Evolutionary conservation across 2,329 filamentous ascomycete species (phyloP).

Genomic region (Trichoderma oligosporum): DNA sequence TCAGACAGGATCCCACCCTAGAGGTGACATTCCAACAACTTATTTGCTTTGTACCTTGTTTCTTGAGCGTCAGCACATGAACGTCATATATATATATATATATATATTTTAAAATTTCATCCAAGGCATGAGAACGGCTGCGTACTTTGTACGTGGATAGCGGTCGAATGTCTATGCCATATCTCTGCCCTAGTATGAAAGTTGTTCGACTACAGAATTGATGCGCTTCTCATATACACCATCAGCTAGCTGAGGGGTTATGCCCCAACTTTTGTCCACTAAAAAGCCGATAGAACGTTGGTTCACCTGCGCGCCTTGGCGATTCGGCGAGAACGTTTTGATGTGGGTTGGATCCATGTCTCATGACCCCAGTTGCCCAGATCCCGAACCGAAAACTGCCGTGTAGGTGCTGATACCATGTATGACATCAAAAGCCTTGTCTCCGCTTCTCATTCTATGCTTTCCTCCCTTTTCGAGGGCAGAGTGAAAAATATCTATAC

Average conservation of each 20-base stretch:
- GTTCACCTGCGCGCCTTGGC: constrained; percentile 2
- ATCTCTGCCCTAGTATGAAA: too few species aligned
- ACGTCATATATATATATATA: too few species aligned
- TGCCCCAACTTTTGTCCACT: constrained; percentile 2
- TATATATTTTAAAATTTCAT: too few species aligned
- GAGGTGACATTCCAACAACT: too few species aligned
- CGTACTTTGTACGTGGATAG: too few species aligned
- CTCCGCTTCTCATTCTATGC: neutral
- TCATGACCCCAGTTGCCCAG: constrained; percentile 11
- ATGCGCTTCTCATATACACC: too few species aligned
- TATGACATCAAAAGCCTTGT: constrained; percentile 12
- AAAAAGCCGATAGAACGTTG: neutral
- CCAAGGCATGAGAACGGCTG: too few species aligned
- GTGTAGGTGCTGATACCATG: neutral
- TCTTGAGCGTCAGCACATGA: too few species aligned
- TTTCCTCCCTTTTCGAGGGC: neutral
- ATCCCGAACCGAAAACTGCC: constrained; percentile 5
- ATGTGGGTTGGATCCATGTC: constrained; percentile 11
- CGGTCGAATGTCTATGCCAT: too few species aligned
- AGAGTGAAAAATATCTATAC: too few species aligned
- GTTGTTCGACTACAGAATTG: too few species aligned
- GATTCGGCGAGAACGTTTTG: neutral
- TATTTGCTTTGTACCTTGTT: neutral
- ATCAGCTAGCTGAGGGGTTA: constrained; percentile 3
- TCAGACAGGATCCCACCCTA: neutral